These are phyloP conservation scores for Aquilaria agallochum DNA, from an alignment of 441 rosid genomes.

Conservation along the genomic window DNA sequence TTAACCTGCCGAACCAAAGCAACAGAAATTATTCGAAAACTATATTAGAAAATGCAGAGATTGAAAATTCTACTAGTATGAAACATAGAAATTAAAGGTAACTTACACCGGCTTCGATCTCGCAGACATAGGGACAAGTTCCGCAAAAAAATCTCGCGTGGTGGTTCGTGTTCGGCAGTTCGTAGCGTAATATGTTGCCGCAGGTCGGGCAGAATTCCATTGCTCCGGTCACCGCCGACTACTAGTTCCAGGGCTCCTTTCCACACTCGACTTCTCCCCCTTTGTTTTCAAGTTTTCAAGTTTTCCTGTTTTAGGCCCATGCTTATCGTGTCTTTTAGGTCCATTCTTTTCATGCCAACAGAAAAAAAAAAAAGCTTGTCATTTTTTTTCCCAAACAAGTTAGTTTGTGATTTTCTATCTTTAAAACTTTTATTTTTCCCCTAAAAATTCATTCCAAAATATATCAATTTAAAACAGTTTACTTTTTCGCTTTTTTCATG, in stretches of 20 bases:
- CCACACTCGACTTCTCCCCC: not conserved
- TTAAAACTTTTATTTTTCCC: no score
- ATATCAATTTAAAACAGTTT: no score
- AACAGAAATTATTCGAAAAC: not conserved
- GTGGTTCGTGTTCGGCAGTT: conserved; percentile 33
- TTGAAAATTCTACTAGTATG: not conserved
- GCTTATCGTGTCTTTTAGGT: no score
- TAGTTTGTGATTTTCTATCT: no score
- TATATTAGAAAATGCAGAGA: not conserved
- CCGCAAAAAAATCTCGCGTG: conserved; percentile 46
- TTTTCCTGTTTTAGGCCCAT: not conserved
- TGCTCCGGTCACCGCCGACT: not conserved
- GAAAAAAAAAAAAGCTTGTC: no score
- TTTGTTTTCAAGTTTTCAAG: not conserved
- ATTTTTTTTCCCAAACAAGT: no score
- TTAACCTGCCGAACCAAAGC: conserved; percentile 31
- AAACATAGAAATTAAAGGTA: not conserved
- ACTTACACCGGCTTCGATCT: conserved; percentile 32
- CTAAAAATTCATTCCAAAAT: no score
- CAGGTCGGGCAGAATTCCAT: conserved; percentile 68
- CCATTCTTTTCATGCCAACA: no score
- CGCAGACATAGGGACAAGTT: conserved; percentile 44
- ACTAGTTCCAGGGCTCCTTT: not conserved
- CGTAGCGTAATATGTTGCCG: conserved; percentile 43
- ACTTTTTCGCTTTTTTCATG: no score